phyloP scores from a whole-genome alignment of 495 filamentous ascomycete species.

The Penicillium pulvis region DNA sequence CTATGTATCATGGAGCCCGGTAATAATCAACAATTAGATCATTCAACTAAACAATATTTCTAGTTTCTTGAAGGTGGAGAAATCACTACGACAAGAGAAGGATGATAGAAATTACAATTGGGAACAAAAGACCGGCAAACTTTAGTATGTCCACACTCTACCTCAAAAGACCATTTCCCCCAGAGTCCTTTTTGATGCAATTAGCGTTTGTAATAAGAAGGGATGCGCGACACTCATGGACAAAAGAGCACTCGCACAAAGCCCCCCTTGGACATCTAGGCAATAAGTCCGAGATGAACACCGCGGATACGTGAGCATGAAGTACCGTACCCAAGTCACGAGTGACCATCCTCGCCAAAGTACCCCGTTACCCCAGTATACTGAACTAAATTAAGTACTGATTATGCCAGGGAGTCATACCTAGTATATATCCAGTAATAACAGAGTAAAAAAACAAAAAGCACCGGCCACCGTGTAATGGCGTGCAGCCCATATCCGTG shows the following conservation, averaged over 20 bases:
- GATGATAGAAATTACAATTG: not conserved
- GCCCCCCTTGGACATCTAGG: constrained; percentile 11
- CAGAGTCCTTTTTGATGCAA: not conserved
- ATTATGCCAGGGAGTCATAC: not conserved
- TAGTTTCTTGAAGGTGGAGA: too few species aligned
- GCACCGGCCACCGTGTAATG: constrained; percentile 10
- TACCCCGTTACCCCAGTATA: constrained; percentile 5
- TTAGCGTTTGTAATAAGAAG: constrained; percentile 1
- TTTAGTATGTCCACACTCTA: not conserved
- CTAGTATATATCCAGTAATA: not conserved
- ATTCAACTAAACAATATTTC: not conserved
- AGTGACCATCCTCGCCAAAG: constrained; percentile 1
- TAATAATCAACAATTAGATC: not conserved
- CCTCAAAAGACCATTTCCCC: not conserved
- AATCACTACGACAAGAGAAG: not conserved
- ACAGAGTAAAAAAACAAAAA: constrained; percentile 4
- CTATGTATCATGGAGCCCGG: not conserved
- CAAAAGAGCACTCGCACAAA: constrained; percentile 7
- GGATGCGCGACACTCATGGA: constrained; percentile 11
- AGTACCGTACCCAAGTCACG: constrained; percentile 12
- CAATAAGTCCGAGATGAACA: constrained; percentile 16
- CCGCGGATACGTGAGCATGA: constrained; percentile 4
- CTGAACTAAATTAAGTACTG: not conserved
- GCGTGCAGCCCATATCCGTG: constrained; percentile 3
- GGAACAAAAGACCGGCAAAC: not conserved